Base-by-base conservation (phyloP, 2,329 filamentous ascomycete species). In the Leptographium radiaticola region DNA sequence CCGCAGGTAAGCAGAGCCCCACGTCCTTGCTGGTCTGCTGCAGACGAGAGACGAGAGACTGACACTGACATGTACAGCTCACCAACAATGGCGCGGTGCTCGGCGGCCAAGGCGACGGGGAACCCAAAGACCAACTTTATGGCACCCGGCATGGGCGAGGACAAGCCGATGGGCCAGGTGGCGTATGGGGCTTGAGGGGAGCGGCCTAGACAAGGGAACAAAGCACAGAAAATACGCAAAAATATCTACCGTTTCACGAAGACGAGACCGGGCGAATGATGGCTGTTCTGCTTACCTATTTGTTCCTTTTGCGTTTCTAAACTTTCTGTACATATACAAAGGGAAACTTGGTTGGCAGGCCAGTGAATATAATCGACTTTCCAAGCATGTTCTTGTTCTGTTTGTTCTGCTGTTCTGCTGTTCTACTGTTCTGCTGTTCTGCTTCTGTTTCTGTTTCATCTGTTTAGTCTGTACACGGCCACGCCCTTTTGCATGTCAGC, bases 41-140 rank as follows among this genome's bases (percentile, higher is more conserved):
- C 34, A 36, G 34, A 36, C 34, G 9, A n/a, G 7, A 7, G 7
- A 8, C 42, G 5, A 25, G 25, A 12, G 2, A n/a, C 34, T 46
- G 25, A 53, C 38, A 18, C n/a, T n/a, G n/a, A n/a, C 25, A 16
- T 10, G 3, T 13, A 8, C 57, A 95, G 90, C 75, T 96, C 90
- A 58, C 90, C 93, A 51, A 98, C 93, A 55, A 98, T 98, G 93
- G 93, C 93, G 57, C 87, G 93, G 67, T 96, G 89, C 77, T 95
- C 89, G 50, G 91, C 88, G 52, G 87, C 90, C 61, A 97, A 96
- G 79, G 86, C 85, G 55, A 83, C 82, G 11, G 83, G 84, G 57
- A 87, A 89, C 71, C 80, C 85, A 55, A 76, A 86, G 68, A 89
- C 82, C 53, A 88, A 89, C 71, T 80, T 88, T 61, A 85, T 89